Percentiles rank a stretch among this genome's conserved stretches.
These are phyloP conservation scores for Theobroma grandiflorum DNA, from an alignment of 441 rosid species.

Conservation along the genomic window DNA sequence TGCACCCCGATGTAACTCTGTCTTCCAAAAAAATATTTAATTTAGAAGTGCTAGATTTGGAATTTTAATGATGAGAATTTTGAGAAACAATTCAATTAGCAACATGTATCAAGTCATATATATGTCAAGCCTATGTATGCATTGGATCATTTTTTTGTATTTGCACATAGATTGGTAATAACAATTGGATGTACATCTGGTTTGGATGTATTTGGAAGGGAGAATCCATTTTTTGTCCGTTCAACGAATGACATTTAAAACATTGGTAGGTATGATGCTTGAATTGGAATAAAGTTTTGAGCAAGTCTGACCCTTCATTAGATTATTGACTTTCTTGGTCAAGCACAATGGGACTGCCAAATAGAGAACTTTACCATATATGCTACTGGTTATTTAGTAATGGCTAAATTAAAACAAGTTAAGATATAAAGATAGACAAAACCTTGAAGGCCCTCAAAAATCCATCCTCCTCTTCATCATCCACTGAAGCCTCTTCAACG, in stretches of 20 bases:
- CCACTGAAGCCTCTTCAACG: conserved; percentile 80
- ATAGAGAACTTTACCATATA: conserved; percentile 12
- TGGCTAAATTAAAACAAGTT: background rate
- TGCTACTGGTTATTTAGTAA: background rate
- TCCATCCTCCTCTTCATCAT: conserved; percentile 93
- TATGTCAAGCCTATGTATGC: conserved; percentile 3
- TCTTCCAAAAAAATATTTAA: background rate
- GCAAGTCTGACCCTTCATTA: conserved; percentile 6
- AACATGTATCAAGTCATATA: background rate
- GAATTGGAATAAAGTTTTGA: conserved; percentile 11
- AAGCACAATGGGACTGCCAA: background rate
- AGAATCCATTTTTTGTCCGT: conserved; percentile 5
- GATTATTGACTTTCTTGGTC: background rate
- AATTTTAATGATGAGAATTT: background rate
- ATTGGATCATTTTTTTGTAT: background rate
- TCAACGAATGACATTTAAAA: conserved; percentile 12
- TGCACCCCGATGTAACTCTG: conserved; percentile 13
- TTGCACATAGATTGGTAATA: background rate
- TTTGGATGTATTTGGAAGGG: conserved; percentile 11
- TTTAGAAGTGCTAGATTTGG: background rate
- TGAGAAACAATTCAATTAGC: background rate
- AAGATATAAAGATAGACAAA: background rate
- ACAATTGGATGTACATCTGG: conserved; percentile 1
- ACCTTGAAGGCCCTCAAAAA: conserved; percentile 98
- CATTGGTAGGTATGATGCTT: background rate